phyloP scores from a whole-genome alignment of 2,329 filamentous ascomycete species.

The Trichoderma endophyticum region DNA sequence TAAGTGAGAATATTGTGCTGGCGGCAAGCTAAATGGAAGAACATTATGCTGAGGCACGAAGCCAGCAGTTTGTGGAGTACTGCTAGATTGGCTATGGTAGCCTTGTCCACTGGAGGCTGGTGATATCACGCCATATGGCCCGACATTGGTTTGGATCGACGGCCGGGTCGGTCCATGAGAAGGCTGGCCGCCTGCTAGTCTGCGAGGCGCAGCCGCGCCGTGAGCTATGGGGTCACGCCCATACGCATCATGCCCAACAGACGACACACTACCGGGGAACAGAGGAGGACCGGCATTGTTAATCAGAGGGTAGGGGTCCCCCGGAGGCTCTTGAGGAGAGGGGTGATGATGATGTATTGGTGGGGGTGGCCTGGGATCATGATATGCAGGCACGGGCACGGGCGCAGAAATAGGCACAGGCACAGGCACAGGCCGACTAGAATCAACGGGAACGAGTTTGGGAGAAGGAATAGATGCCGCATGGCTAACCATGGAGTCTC shows the following conservation, averaged over 20 bases:
- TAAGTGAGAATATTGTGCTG: conserved; percentile 51
- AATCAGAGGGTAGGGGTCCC: conserved; percentile 47
- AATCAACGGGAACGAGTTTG: conserved; percentile 46
- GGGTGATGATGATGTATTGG: conserved; percentile 47
- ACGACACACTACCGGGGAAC: conserved; percentile 25
- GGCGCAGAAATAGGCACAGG: conserved; percentile 33
- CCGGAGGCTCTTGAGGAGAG: conserved; percentile 43
- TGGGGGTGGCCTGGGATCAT: conserved; percentile 34
- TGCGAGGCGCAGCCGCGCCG: conserved; percentile 24
- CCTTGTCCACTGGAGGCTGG: conserved; percentile 49
- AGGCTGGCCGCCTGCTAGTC: conserved; percentile 31
- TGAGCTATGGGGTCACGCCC: conserved; percentile 1
- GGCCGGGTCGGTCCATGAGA: conserved; percentile 41
- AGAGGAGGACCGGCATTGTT: conserved; percentile 40
- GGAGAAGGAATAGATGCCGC: conserved; percentile 30
- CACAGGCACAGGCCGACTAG: conserved; percentile 34
- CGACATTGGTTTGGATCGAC: conserved; percentile 45
- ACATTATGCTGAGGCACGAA: conserved; percentile 62
- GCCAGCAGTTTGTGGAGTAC: conserved; percentile 43
- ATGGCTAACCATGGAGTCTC: conserved; percentile 51
- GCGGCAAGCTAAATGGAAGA: conserved; percentile 60
- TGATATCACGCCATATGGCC: conserved; percentile 51
- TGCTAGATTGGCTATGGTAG: conserved; percentile 46
- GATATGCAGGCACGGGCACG: conserved; percentile 9
- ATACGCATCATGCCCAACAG: conserved; percentile 7